Conservation (phyloP, 768 basidiomycete species). For the Chiua virens region DNA sequence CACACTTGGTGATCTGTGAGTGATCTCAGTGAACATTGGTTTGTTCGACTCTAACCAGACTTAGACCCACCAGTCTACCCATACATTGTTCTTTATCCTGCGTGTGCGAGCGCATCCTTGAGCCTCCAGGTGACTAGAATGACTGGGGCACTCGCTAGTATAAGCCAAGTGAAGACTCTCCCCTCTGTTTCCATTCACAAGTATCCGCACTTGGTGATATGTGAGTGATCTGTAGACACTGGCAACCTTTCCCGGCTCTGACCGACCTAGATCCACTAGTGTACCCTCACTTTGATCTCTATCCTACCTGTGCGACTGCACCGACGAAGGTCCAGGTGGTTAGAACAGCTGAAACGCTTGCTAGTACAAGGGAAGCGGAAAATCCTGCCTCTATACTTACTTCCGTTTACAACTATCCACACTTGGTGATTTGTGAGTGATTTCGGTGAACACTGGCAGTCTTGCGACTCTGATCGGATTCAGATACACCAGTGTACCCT, state of each 20-base stretch:
- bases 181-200: too few species aligned
- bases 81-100: slow-evolving; percentile 35
- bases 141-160: too few species aligned
- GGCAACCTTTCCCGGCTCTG: not conserved
- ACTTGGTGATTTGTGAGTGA: slow-evolving; percentile 30
- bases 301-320: slow-evolving; percentile 22
- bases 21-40: not conserved
- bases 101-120: not conserved
- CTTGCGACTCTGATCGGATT: slow-evolving; percentile 4
- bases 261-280: slow-evolving; percentile 16
- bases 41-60: not conserved
- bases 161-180: too few species aligned
- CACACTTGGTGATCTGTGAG: slow-evolving; percentile 32
- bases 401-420: slow-evolving; percentile 21
- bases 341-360: not conserved
- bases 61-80: slow-evolving; percentile 28
- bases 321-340: not conserved
- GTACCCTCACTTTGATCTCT: slow-evolving; percentile 36
- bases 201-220: too few species aligned
- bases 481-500: slow-evolving; percentile 29
- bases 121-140: not conserved
- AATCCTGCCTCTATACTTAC: not conserved
- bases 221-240: too few species aligned
- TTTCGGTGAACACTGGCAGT: too few species aligned
- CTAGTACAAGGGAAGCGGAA: not conserved